Conservation (phyloP, 148 eudicot species). For the Fagopyrum homotropicum region DNA sequence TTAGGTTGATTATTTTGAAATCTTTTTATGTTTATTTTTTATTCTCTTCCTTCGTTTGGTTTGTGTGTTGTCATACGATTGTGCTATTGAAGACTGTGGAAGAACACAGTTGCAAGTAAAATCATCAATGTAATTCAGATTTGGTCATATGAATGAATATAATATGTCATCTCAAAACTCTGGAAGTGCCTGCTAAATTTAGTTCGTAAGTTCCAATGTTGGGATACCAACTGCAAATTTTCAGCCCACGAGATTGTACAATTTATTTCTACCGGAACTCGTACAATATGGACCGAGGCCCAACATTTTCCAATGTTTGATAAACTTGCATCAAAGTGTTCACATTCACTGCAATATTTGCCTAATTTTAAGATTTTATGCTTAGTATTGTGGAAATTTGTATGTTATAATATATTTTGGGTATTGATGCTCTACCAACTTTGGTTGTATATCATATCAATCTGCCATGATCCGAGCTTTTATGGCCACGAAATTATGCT, state of each 20-base stretch:
- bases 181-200: neutral
- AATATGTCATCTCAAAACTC: neutral
- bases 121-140: neutral
- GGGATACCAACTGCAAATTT: neutral
- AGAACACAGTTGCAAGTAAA: neutral
- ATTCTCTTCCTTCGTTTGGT: neutral
- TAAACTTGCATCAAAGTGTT: no score
- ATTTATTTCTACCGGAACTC: neutral
- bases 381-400: no score
- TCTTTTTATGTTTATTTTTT: neutral
- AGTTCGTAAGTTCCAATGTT: neutral
- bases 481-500: no score
- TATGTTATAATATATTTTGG: no score
- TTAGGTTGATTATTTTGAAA: neutral
- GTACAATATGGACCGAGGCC: neutral
- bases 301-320: neutral
- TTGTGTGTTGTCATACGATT: neutral
- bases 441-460: no score
- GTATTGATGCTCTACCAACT: no score
- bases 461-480: no score
- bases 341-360: no score
- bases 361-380: no score
- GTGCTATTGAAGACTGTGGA: neutral
- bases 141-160: neutral
- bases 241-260: neutral